Base-by-base conservation (phyloP, 2,329 filamentous ascomycete species). In the Ceratocystis lukuohia region DNA sequence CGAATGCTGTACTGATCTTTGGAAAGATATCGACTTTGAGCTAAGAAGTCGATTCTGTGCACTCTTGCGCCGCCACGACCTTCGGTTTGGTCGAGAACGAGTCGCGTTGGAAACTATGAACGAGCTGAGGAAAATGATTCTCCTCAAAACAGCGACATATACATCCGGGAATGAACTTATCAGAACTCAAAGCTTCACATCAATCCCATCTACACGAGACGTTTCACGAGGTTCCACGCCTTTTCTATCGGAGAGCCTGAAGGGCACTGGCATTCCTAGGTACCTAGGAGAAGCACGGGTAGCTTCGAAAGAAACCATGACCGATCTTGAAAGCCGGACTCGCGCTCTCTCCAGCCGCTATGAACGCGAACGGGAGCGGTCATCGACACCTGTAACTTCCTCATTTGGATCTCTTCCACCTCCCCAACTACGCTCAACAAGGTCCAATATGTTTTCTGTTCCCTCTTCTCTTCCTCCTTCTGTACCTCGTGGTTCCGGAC, bases 21-120 rank as follows among this genome's bases (percentile, higher is more conserved):
- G 74, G 20, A 69, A 76, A 5, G 80, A 84, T 68, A 76, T 79
- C 8, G 77, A 77, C 2, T 73, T 78, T 25, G 79, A 80, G 68
- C 73, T 84, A 10, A 75, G 78, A 22, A 74, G 73, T 61, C 76
- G 75, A 6, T 84, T 84, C 68, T 84, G 82, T 70, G 75, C 78
- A 1, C 71, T 83, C 1, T 74, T 77, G 4, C 76, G 81, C 69
- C 75, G 73, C 62, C 73, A 71, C 7, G 75, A 78, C 28, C 71
- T 72, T 17, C 71, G 74, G 2, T 71, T 84, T 22, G 73, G 75
- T 20, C 73, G 76, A 37, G 78, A 82, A 20, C 73, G 73, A 48
- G 76, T 84, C 6, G 71, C 78, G 5, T 76, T 80, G 66, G 76
- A 76, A 22, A 76, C 83, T 30, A 77, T 82, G 72, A 71, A 73